Conservation (phyloP, 345 rosid species). For the Noccaea caerulescens region DNA sequence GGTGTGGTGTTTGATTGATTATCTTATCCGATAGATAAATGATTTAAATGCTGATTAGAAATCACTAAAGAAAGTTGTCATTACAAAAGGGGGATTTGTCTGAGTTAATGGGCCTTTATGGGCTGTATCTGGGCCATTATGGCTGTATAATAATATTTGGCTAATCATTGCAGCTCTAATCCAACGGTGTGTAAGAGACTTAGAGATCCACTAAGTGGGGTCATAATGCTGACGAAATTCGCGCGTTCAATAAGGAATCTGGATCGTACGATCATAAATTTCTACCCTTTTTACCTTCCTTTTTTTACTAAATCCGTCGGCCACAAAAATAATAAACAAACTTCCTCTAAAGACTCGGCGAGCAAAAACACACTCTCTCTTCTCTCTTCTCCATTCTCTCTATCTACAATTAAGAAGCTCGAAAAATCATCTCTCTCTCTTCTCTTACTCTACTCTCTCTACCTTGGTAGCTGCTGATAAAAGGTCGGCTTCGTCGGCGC, state of each 20-base stretch:
- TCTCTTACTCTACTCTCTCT: slow-evolving; percentile 8
- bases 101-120: too few relatives aligned
- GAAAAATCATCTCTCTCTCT: slow-evolving; percentile 15
- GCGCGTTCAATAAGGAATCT: slow-evolving; percentile 39
- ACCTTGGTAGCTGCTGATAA: slow-evolving; percentile 32
- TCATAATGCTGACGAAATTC: slow-evolving; percentile 28
- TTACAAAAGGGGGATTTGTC: not conserved
- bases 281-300: not conserved
- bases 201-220: slow-evolving; percentile 32
- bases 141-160: too few relatives aligned
- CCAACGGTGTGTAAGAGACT: slow-evolving; percentile 18
- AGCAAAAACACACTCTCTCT: slow-evolving; percentile 22
- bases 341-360: slow-evolving; percentile 32
- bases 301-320: slow-evolving; percentile 43
- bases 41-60: not conserved
- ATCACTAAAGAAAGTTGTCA: not conserved
- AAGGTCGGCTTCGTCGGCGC: slow-evolving; percentile 45
- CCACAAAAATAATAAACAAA: slow-evolving; percentile 21
- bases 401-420: slow-evolving; percentile 21
- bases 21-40: not conserved
- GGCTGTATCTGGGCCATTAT: too few relatives aligned
- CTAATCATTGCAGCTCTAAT: not conserved
- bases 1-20: not conserved
- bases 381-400: not conserved
- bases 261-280: slow-evolving; percentile 23